Evolutionary conservation across 1,284 basidiomycete genomes (phyloP).

Genomic region (Gomphus sp.): DNA sequence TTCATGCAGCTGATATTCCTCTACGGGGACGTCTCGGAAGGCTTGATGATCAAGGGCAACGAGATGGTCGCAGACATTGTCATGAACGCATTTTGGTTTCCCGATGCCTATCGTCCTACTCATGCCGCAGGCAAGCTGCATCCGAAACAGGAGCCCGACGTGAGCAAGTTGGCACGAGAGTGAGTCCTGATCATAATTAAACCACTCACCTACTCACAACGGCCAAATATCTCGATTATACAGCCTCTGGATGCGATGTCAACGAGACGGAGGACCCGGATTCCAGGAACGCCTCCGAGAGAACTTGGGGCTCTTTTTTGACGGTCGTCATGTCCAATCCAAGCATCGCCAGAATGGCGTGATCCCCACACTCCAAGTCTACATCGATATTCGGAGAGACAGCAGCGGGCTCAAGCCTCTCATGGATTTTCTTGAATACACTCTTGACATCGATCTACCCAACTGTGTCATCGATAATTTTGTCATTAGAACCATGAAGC

Average conservation of each 20-base stretch:
- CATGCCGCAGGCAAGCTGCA: constrained; percentile 14
- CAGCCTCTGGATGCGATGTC: neutral
- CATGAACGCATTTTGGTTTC: constrained; percentile 44
- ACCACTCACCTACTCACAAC: no score
- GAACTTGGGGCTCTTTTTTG: constrained; percentile 27
- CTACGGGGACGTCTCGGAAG: constrained; percentile 50
- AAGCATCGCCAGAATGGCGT: constrained; percentile 21
- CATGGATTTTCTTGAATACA: constrained; percentile 45
- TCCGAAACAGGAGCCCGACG: constrained; percentile 16
- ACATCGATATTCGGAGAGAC: constrained; percentile 34
- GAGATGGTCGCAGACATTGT: constrained; percentile 36
- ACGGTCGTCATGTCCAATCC: constrained; percentile 28
- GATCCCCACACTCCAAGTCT: constrained; percentile 36
- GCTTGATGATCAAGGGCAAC: constrained; percentile 42
- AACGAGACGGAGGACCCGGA: neutral
- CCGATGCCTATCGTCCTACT: constrained; percentile 28
- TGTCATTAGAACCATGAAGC: constrained; percentile 25
- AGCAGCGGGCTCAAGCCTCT: constrained; percentile 40
- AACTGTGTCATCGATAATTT: constrained; percentile 22
- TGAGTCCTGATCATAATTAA: neutral
- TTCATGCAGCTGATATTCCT: constrained; percentile 51
- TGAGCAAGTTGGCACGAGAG: constrained; percentile 17
- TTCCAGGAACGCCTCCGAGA: constrained; percentile 25
- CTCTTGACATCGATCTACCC: constrained; percentile 35
- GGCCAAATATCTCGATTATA: no score